phyloP scores from a whole-genome alignment of 2,329 filamentous ascomycete genomes.

The Cladosporium sp. region DNA sequence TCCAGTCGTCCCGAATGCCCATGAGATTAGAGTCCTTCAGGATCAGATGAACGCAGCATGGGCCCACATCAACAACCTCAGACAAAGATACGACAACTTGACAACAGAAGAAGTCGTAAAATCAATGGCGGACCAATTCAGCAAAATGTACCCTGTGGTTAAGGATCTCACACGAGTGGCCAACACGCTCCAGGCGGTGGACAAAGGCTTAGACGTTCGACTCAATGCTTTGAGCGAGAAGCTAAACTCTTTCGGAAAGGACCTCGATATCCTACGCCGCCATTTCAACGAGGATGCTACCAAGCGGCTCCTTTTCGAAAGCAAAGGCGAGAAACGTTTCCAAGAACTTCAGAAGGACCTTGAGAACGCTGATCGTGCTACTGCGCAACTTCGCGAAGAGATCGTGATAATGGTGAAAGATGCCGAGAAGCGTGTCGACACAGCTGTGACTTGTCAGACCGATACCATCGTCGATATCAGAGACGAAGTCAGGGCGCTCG shows the following conservation, averaged over 20 bases:
- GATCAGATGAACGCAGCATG: neutral
- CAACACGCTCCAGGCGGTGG: neutral
- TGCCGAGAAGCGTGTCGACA: neutral
- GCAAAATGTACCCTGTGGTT: constrained; percentile 20
- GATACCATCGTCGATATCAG: neutral
- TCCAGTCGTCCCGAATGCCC: neutral
- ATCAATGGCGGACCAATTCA: constrained; percentile 22
- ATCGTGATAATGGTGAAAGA: neutral
- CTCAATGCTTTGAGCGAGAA: neutral
- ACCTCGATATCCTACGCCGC: neutral
- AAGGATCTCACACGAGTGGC: constrained; percentile 9
- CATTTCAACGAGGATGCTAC: neutral
- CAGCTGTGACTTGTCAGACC: neutral
- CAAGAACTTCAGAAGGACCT: too few species aligned
- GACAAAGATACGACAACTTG: constrained; percentile 21
- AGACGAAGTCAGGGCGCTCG: neutral
- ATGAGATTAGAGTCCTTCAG: neutral
- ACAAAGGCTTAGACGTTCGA: neutral
- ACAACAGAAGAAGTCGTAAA: constrained; percentile 22
- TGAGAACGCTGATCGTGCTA: too few species aligned
- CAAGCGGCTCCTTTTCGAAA: neutral
- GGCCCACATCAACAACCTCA: constrained; percentile 14
- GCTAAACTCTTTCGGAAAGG: neutral
- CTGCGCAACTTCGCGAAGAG: neutral
- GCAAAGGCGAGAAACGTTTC: too few species aligned